Base-by-base conservation (phyloP, 148 eudicot species). In the Amaranthus palmeri region DNA sequence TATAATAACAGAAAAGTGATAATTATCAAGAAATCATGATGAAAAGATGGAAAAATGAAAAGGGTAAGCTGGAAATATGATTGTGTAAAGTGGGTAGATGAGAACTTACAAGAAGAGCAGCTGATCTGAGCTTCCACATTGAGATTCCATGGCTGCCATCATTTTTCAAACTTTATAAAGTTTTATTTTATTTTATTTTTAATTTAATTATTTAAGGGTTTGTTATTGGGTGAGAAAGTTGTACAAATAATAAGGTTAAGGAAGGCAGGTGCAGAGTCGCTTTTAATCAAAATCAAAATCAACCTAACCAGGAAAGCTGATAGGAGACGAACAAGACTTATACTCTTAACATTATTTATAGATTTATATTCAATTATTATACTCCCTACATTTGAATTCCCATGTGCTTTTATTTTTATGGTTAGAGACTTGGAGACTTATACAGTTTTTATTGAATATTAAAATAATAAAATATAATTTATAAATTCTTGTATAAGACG, bases 81-180 rank as follows among this genome's bases (percentile, higher is more conserved):
- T 60, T 63, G 59, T 50, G 18, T 36, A 69, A 77, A 69, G 60
- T 51, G 83, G 83, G 85, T 84, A 45, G 67, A 63, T 49, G 71
- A 71, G 74, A 64, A 59, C 76, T 82, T 75, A 78, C 78, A 65
- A 53, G 58, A 65, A 52, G 2, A 79, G 10, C 42, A 70, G 74
- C 75, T 74, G 75, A 59, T 47, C 14, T 36, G 76, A 80, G 82
- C 76, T 75, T 65, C 60, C 48, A 15, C 53, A 15, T 58, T 65
- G 71, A 68, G 68, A 75, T 54, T 65, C 73, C 65, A 74, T 71
- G 70, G 71, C 54, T 78, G 40, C 42, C 56, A 52, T 5, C 7
- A 4, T 5, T 56, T 3, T 58, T 6, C 13, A 62, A 10, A 41
- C 7, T 9, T 9, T 10, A 41, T 41, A 59, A 25, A 8, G 8